Evolutionary conservation across 2,329 filamentous ascomycete species (phyloP), one percentile per base, ranked within the genome.

Genomic region (Cladorrhinum sp.): DNA sequence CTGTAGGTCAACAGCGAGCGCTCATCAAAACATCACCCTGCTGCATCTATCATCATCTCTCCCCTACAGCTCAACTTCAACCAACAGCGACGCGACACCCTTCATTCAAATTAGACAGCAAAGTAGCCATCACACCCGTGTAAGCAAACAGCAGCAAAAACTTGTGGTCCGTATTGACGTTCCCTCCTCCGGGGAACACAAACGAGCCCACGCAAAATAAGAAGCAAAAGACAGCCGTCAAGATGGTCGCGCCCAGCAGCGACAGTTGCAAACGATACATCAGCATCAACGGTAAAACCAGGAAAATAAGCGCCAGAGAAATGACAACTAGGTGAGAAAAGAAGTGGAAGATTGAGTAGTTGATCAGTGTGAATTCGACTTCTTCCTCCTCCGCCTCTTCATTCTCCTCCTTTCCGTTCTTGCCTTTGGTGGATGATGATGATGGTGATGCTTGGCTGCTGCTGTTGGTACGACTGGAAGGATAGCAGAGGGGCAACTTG

Each of bases 41-140:
- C 36, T 13, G 16, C 36, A 9, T 18, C 36, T 13, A 13, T 13
- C 9, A 41, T 41, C n/a, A 41, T 41, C 10, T 10, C 36, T 32
- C 13, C 29, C 29, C 29, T 32, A 13, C n/a, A n/a, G 27, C 27
- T 32, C 6, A 6, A 32, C 27, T 6, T 6, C 12, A 12, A 12
- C 27, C 27, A 32, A 6, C 27, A 41, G 8, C 16, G n/a, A 5
- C 36, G 16, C 41, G 16, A 18, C 16, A 7, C 6, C 41, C 41
- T 13, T 45, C 41, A 22, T 45, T 13, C n/a, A 55, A 55, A 18
- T 55, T 55, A 5, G 52, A 55, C 6, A 55, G 52, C 52, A 55
- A 10, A 1, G 52, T 55, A n/a, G 52, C 52, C 29, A 55, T 55
- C 12, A 55, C 52, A 16, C 52, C 38, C n/a, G 52, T 55, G 32